Conservation (phyloP, 768 basidiomycete species). For the Rhodocollybia butyracea region DNA sequence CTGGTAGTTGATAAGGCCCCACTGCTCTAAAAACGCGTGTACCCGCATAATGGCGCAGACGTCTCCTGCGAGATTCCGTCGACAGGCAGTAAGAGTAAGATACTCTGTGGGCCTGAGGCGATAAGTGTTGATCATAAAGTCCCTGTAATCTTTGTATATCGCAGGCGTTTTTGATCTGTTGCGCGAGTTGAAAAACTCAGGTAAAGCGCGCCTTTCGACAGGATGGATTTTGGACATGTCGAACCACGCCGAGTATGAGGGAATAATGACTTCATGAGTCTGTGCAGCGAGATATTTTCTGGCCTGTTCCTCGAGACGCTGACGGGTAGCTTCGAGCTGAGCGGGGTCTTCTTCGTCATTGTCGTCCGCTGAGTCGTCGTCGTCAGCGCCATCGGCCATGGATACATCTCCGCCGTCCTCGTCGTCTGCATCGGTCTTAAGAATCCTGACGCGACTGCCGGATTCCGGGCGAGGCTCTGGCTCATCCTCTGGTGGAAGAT, state of each 20-base stretch:
- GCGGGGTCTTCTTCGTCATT: slow-evolving; percentile 86
- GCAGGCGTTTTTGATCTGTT: slow-evolving; percentile 94
- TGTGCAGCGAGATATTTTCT: slow-evolving; percentile 95
- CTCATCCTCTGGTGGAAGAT: slow-evolving; percentile 50
- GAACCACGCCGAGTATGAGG: slow-evolving; percentile 98
- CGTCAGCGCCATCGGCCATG: slow-evolving; percentile 77
- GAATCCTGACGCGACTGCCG: slow-evolving; percentile 38
- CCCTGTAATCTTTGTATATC: slow-evolving; percentile 98
- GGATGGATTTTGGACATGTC: slow-evolving; percentile 91
- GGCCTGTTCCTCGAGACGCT: slow-evolving; percentile 80
- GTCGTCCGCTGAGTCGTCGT: slow-evolving; percentile 78
- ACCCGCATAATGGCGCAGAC: slow-evolving; percentile 99
- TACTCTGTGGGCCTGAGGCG: slow-evolving; percentile 92
- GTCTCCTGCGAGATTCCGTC: slow-evolving; percentile 95
- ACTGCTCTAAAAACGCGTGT: slow-evolving; percentile 97
- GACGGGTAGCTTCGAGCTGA: slow-evolving; percentile 75
- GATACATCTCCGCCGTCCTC: slow-evolving; percentile 74
- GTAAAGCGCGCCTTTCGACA: slow-evolving; percentile 87
- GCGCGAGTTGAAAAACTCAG: slow-evolving; percentile 97
- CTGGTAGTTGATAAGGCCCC: slow-evolving; percentile 99
- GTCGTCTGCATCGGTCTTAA: slow-evolving; percentile 56
- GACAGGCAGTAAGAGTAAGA: slow-evolving; percentile 94
- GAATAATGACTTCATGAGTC: slow-evolving; percentile 95
- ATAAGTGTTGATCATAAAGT: slow-evolving; percentile 99
- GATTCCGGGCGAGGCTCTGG: slow-evolving; percentile 37